Percentiles rank a stretch among this genome's conserved stretches.
These are phyloP conservation scores for Tremella fuciformis DNA, from an alignment of 768 basidiomycete genomes.

Conservation along the genomic window DNA sequence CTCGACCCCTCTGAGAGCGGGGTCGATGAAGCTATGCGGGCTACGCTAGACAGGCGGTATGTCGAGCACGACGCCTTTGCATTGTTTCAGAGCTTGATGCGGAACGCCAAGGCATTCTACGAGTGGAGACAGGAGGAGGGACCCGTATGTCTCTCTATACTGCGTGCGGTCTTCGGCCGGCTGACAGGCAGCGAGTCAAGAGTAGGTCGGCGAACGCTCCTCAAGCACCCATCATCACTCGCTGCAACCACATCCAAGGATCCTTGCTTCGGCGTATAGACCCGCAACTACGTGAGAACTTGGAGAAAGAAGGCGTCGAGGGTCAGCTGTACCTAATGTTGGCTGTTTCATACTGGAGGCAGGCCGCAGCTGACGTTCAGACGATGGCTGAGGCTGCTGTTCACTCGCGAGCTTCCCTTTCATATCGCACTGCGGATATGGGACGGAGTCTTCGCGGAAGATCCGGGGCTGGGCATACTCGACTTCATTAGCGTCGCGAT, in stretches of 20 bases:
- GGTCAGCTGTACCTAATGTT: constrained; percentile 97
- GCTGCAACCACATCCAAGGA: constrained; percentile 76
- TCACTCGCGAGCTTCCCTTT: constrained; percentile 87
- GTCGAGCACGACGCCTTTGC: constrained; percentile 74
- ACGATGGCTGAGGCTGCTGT: constrained; percentile 89
- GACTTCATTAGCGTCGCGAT: constrained; percentile 90
- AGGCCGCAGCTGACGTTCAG: constrained; percentile 53
- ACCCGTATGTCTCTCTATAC: constrained; percentile 26
- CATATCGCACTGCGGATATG: constrained; percentile 79
- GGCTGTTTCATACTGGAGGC: constrained; percentile 48
- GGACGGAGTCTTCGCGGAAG: constrained; percentile 91
- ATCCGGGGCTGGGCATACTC: constrained; percentile 71
- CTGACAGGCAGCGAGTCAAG: constrained; percentile 6
- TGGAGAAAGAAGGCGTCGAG: constrained; percentile 81
- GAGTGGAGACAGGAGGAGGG: constrained; percentile 53
- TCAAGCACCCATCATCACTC: constrained; percentile 75
- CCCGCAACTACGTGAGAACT: constrained; percentile 68
- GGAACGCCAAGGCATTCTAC: constrained; percentile 70
- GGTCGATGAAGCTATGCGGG: constrained; percentile 27
- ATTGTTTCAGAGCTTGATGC: constrained; percentile 78
- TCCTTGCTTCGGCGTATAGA: constrained; percentile 72
- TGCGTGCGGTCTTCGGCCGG: background rate
- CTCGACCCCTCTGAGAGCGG: constrained; percentile 45
- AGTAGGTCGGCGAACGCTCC: constrained; percentile 48
- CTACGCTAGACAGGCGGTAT: constrained; percentile 38